Percentiles rank a stretch among this genome's conserved stretches.
These are phyloP conservation scores for Plicaturopsis crispa DNA, from an alignment of 768 basidiomycete species.

Conservation along the genomic window DNA sequence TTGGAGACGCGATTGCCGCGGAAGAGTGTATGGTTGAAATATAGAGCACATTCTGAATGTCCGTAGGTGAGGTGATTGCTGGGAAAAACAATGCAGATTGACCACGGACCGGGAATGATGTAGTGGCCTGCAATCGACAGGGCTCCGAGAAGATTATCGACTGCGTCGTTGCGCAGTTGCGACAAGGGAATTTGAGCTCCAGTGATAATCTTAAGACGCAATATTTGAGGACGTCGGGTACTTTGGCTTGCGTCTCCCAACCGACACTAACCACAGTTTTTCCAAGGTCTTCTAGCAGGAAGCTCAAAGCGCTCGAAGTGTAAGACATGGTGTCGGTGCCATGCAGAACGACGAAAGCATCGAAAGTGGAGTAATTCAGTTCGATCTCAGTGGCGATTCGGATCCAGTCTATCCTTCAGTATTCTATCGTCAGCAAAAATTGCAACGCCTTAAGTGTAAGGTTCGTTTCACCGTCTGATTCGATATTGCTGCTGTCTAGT, in stretches of 20 bases:
- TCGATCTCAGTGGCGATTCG: constrained; percentile 89
- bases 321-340: constrained; percentile 93
- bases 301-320: constrained; percentile 82
- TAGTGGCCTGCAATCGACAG: constrained; percentile 86
- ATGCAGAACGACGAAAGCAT: constrained; percentile 87
- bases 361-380: constrained; percentile 78
- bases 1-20: constrained; percentile 84
- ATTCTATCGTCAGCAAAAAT: too few relatives aligned
- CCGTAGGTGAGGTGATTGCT: not conserved
- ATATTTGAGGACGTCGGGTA: not conserved
- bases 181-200: constrained; percentile 93
- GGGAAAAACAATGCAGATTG: not conserved
- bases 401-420: constrained; percentile 66
- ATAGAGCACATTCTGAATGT: constrained; percentile 69
- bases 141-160: constrained; percentile 88
- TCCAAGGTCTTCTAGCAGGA: constrained; percentile 87
- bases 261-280: constrained; percentile 67
- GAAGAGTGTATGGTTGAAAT: constrained; percentile 85
- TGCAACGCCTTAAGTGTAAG: too few relatives aligned
- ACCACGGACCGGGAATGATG: constrained; percentile 71
- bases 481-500: constrained; percentile 85
- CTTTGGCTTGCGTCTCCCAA: not conserved
- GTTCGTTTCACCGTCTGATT: constrained; percentile 52
- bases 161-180: constrained; percentile 88
- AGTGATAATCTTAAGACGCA: constrained; percentile 59